These are phyloP conservation scores for Globisporangium cylindrosporum DNA, from an alignment of 352 stramenopile genomes.

Conservation along the genomic window DNA sequence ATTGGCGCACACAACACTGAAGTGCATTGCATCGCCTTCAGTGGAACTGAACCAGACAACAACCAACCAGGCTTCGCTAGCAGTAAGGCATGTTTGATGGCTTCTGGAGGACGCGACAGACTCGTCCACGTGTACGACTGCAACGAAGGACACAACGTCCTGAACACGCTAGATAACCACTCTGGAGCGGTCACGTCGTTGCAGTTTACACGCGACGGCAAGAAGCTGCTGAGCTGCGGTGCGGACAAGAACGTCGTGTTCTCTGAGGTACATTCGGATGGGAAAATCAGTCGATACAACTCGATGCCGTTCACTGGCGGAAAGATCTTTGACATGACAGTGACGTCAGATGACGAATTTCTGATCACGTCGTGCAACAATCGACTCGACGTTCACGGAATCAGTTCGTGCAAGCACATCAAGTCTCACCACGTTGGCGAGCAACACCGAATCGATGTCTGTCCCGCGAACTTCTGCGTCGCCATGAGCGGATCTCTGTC, in stretches of 20 bases:
- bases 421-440: constrained; percentile 65
- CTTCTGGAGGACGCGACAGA: constrained; percentile 71
- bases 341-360: constrained; percentile 70
- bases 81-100: constrained; percentile 36
- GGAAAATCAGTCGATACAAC: constrained; percentile 43
- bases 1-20: constrained; percentile 68
- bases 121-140: constrained; percentile 84
- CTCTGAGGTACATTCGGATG: constrained; percentile 37
- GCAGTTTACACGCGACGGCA: constrained; percentile 70
- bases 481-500: constrained; percentile 78
- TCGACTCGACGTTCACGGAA: constrained; percentile 66
- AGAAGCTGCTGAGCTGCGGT: constrained; percentile 58
- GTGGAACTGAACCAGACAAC: constrained; percentile 16
- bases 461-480: constrained; percentile 62
- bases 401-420: constrained; percentile 61
- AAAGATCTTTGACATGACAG: constrained; percentile 73
- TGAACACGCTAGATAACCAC: constrained; percentile 77
- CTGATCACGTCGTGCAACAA: constrained; percentile 78
- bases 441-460: constrained; percentile 67
- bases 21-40: constrained; percentile 67
- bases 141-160: constrained; percentile 23
- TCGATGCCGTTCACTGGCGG: constrained; percentile 48
- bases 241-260: constrained; percentile 76
- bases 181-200: constrained; percentile 62
- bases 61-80: not conserved